These are phyloP conservation scores for Ampelocalamus luodianensis DNA, from an alignment of 176 grass and related monocot genomes.

Conservation along the genomic window DNA sequence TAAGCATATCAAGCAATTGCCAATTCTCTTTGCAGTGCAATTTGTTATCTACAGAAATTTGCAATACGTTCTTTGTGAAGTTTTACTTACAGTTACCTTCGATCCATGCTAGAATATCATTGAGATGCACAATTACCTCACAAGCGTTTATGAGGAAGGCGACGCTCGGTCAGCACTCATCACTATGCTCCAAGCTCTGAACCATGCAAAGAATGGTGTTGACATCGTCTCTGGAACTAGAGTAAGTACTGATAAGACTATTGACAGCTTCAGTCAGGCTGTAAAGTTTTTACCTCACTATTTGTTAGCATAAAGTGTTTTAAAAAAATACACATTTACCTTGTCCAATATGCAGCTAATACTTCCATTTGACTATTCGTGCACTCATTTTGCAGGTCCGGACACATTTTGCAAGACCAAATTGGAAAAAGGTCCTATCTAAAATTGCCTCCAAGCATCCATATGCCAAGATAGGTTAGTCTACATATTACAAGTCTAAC, in stretches of 20 bases:
- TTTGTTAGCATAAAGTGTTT: slow-evolving; percentile 12
- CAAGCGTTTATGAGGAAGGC: slow-evolving; percentile 98
- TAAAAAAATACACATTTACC: neutral
- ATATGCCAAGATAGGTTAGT: slow-evolving; percentile 90
- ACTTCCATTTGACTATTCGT: slow-evolving; percentile 22
- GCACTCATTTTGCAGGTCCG: slow-evolving; percentile 67
- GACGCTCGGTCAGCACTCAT: slow-evolving; percentile 96
- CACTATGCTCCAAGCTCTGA: slow-evolving; percentile 97
- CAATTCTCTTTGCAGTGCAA: slow-evolving; percentile 25
- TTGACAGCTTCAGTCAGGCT: slow-evolving; percentile 3
- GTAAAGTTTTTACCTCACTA: neutral
- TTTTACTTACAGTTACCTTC: slow-evolving; percentile 34
- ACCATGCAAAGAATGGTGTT: slow-evolving; percentile 95
- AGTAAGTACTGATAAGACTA: slow-evolving; percentile 54
- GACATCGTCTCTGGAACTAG: slow-evolving; percentile 96
- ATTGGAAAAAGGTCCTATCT: slow-evolving; percentile 96
- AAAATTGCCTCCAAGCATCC: slow-evolving; percentile 89
- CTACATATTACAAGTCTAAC: slow-evolving; percentile 16
- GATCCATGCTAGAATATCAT: slow-evolving; percentile 72
- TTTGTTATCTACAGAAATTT: slow-evolving; percentile 25
- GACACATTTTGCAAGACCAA: slow-evolving; percentile 98
- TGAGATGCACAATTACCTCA: slow-evolving; percentile 99
- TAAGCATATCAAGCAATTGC: slow-evolving; percentile 32
- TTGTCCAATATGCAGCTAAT: slow-evolving; percentile 41
- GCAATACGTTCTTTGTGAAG: slow-evolving; percentile 4